Conservation (phyloP, 2,329 filamentous ascomycete genomes). For the Colletotrichum trifolii region DNA sequence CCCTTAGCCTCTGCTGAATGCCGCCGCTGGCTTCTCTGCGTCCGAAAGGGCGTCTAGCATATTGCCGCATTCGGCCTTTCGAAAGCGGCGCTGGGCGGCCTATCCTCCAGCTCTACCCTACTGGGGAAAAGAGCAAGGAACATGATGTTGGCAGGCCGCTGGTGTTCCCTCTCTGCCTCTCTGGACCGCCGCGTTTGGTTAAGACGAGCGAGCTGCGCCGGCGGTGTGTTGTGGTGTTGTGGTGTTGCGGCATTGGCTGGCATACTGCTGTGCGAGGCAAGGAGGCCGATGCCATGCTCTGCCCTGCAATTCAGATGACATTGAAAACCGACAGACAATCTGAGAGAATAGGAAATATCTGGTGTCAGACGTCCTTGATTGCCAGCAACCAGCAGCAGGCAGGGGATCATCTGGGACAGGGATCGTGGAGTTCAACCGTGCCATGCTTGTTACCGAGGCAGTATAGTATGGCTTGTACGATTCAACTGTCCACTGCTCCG, state of each 20-base stretch:
- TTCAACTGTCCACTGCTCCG: too few relatives aligned
- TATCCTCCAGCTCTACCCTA: constrained; percentile 23
- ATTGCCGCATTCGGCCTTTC: constrained; percentile 38
- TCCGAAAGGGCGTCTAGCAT: constrained; percentile 38
- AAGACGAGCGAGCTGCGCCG: constrained; percentile 27
- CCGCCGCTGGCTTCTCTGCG: constrained; percentile 36
- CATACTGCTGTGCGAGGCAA: neutral
- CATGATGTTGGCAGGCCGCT: constrained; percentile 6
- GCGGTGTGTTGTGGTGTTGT: neutral
- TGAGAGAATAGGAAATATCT: neutral
- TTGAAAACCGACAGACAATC: constrained; percentile 2
- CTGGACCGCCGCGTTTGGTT: constrained; percentile 34
- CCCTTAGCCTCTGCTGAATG: constrained; percentile 29
- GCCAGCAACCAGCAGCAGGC: constrained; percentile 10
- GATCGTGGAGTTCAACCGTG: neutral
- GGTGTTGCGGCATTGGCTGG: neutral
- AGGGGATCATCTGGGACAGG: constrained; percentile 5
- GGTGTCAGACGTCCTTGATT: constrained; percentile 11
- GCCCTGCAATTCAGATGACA: neutral
- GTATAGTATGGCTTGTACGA: too few relatives aligned
- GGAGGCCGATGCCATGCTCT: constrained; percentile 9
- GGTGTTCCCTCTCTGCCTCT: constrained; percentile 2
- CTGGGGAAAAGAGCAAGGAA: constrained; percentile 3
- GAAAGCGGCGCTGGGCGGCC: constrained; percentile 34
- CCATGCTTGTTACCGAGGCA: too few relatives aligned